Evolutionary conservation across 2,329 filamentous ascomycete species (phyloP), one percentile per base, ranked within the genome.

Genomic region (Alternaria rosae): DNA sequence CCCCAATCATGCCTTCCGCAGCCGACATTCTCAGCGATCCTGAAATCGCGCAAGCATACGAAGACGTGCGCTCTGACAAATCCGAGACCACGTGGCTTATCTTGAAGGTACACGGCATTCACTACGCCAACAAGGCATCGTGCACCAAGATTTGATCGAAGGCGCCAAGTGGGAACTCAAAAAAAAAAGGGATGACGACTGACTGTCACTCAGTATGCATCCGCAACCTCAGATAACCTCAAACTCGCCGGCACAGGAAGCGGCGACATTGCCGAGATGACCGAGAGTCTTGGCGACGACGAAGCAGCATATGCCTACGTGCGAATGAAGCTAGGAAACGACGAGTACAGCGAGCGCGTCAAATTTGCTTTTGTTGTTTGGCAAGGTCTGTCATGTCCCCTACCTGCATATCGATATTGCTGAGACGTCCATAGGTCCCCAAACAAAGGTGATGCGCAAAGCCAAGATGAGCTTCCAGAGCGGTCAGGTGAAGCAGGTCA

Each of bases 311-410:
- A 90, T 81, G 88, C 83, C 57, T 91, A 91, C 80, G 71, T 78
- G 43, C 59, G 75, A 25, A 70, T 77, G 72, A 88, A 91, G 81
- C 88, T 91, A 77, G 88, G 88, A 75, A 91, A 91, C 81, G 89
- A 92, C 77, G 86, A 86, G 67, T 89, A 92, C 82, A 87, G 84
- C 79, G 88, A 82, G 74, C 83, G 89, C 38, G 86, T 90, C 73
- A 92, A 92, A 81, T 91, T 91, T 74, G 85, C 82, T 51, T 83
- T 92, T 51, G 80, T 91, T 30, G 84, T 90, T 67, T 92, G 89
- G 89, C 90, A 90, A 76, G 89, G 89, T 75, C 82, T 85, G 77
- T 76, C 12, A 83, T 85, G 77, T 75, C 17, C 12, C 23, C 10
- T 38, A 9, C 15, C 4, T n/a, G 23, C 13, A 48, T 38, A 4